Percentiles rank a stretch among this genome's conserved stretches.
phyloP scores from a whole-genome alignment of 768 basidiomycete genomes.

The Tubosaeta brunneosetosa region DNA sequence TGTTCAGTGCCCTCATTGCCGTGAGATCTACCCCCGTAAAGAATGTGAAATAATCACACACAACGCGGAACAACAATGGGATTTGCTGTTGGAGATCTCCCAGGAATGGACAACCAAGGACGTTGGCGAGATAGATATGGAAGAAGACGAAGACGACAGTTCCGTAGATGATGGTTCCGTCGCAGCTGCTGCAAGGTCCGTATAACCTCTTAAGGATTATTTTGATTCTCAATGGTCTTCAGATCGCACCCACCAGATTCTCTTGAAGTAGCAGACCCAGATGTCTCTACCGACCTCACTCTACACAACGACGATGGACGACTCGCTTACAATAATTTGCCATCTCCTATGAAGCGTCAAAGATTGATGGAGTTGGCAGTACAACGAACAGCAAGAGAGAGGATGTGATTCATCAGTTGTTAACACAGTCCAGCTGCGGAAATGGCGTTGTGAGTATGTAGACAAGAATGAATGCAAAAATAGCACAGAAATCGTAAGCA shows the following conservation, averaged over 20 bases:
- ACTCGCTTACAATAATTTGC: slow-evolving; percentile 15
- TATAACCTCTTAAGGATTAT: neutral
- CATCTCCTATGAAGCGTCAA: slow-evolving; percentile 23
- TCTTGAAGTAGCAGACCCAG: neutral
- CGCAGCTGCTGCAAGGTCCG: slow-evolving; percentile 10
- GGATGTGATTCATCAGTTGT: slow-evolving; percentile 9
- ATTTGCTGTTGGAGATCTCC: slow-evolving; percentile 15
- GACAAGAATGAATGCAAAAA: slow-evolving; percentile 18
- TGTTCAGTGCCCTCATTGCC: slow-evolving; percentile 21
- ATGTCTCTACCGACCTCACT: neutral
- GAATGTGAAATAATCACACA: slow-evolving; percentile 16
- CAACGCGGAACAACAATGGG: slow-evolving; percentile 16
- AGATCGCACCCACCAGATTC: slow-evolving; percentile 3
- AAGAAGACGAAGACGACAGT: slow-evolving; percentile 4
- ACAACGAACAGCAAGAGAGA: slow-evolving; percentile 9
- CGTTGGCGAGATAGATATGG: slow-evolving; percentile 6
- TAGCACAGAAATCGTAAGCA: slow-evolving; percentile 19
- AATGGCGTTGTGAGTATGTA: slow-evolving; percentile 19
- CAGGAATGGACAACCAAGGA: slow-evolving; percentile 15
- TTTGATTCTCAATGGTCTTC: slow-evolving; percentile 7
- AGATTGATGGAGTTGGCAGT: slow-evolving; percentile 11
- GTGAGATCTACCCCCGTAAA: slow-evolving; percentile 5
- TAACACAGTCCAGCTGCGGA: slow-evolving; percentile 18
- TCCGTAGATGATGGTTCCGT: slow-evolving; percentile 2
- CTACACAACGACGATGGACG: neutral